These are phyloP conservation scores for Acacia concinna DNA, from an alignment of 331 rosid genomes.

Conservation along the genomic window DNA sequence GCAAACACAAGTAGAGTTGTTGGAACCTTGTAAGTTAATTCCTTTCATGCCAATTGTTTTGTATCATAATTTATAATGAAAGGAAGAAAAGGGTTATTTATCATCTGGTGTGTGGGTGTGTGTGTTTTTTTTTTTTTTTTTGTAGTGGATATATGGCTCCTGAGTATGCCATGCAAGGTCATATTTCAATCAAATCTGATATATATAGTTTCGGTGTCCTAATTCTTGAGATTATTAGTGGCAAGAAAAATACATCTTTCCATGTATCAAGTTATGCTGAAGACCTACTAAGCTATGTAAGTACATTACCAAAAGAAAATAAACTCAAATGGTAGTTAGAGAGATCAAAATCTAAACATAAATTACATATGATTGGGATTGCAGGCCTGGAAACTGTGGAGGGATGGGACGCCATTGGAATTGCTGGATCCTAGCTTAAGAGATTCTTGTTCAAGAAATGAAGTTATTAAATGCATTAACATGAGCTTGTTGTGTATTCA, in stretches of 20 bases:
- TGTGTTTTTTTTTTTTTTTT: too few relatives aligned
- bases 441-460: constrained; percentile 15
- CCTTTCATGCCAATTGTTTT: neutral
- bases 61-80: neutral
- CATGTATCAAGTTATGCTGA: neutral
- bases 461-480: constrained; percentile 43
- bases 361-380: neutral
- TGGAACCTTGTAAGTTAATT: constrained; percentile 40
- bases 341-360: neutral
- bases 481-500: constrained; percentile 62
- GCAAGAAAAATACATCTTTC: constrained; percentile 32
- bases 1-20: too few relatives aligned
- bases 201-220: constrained; percentile 42
- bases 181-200: constrained; percentile 37
- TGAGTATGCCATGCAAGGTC: constrained; percentile 41
- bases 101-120: neutral
- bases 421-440: constrained; percentile 40
- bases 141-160: constrained; percentile 26
- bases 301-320: neutral
- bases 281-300: neutral
- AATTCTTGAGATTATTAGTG: constrained; percentile 32
- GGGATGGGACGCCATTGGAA: constrained; percentile 41
- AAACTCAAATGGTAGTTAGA: neutral
- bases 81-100: neutral
- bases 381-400: constrained; percentile 58